Evolutionary conservation across 1,284 basidiomycete species (phyloP), one percentile per base, ranked within the genome.

Genomic region (Tilletia setariae): DNA sequence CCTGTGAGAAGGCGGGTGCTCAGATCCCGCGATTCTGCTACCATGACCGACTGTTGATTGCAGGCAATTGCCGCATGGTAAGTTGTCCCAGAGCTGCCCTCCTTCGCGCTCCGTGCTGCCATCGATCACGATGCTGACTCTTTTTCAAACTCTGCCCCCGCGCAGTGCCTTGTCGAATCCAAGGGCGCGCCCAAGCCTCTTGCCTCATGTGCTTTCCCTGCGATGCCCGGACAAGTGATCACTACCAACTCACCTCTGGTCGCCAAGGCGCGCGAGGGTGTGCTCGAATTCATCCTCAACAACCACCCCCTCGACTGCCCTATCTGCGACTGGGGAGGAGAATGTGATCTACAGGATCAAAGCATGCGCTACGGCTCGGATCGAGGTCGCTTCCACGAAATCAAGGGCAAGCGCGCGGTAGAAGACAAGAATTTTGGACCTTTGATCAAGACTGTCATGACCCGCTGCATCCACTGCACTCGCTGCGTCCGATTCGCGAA

Each of bases 291-390:
- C 85, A 87, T 98, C 46, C 89, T 98, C 67, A 89, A 94, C 73
- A 98, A 98, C 85, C 95, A 98, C 83, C 95, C 95, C 2, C 87
- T 99, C 70, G 95, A 98, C 83, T 98, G 95, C 85, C 95, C 96
- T 43, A 92, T 98, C 76, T 99, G 95, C 81, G 96, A 99, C 84
- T 82, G 84, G 79, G 84, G 84, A 67, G 84, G 84, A 65, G 95
- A 98, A 87, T 99, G 96, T 83, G 96, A 99, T 83, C 87, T 99
- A 25, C 95, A 99, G 86, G 95, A 99, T 85, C 96, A 99, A 85
- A 95, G 94, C 30, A 98, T 98, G 94, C 91, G 95, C 68, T 99
- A 98, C 83, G 95, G 95, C 62, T 91, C 94, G 13, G 95, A 99
- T 86, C 91, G 96, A 72, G 90, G 92, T 4, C 90, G 96, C 63